Conservation (phyloP, 345 rosid genomes). For the Linum trigynum region DNA sequence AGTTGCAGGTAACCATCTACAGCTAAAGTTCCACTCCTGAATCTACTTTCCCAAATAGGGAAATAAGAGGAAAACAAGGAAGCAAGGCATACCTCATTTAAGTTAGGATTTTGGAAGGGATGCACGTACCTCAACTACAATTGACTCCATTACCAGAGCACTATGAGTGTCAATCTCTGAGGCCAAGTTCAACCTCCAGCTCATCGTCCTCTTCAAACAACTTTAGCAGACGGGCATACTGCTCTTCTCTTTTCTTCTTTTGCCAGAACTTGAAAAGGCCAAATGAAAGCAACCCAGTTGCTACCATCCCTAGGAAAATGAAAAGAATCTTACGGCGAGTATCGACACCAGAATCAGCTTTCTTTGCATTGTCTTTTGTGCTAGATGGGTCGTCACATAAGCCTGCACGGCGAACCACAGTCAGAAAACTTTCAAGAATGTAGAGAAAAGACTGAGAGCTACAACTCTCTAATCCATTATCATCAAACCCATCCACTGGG, state of each 20-base stretch:
- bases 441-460: not conserved
- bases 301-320: conserved; percentile 40
- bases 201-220: conserved; percentile 98
- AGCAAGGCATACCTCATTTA: not conserved
- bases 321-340: conserved; percentile 43
- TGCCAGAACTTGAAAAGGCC: conserved; percentile 83
- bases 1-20: too few species aligned
- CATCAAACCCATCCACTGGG: not conserved
- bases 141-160: conserved; percentile 6
- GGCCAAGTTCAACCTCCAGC: conserved; percentile 94
- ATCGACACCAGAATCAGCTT: conserved; percentile 33
- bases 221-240: conserved; percentile 84
- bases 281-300: conserved; percentile 44
- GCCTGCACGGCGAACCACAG: conserved; percentile 28
- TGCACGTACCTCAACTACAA: conserved; percentile 25
- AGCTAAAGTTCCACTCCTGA: too few species aligned
- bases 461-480: not conserved
- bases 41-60: too few species aligned
- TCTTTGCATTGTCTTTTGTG: conserved; percentile 22
- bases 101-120: not conserved
- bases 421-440: too few species aligned
- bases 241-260: conserved; percentile 95
- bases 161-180: conserved; percentile 46
- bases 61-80: not conserved
- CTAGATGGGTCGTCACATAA: conserved; percentile 32